Base-by-base conservation (phyloP, 305 asterid genomes). In the Fraxinus floribunda region DNA sequence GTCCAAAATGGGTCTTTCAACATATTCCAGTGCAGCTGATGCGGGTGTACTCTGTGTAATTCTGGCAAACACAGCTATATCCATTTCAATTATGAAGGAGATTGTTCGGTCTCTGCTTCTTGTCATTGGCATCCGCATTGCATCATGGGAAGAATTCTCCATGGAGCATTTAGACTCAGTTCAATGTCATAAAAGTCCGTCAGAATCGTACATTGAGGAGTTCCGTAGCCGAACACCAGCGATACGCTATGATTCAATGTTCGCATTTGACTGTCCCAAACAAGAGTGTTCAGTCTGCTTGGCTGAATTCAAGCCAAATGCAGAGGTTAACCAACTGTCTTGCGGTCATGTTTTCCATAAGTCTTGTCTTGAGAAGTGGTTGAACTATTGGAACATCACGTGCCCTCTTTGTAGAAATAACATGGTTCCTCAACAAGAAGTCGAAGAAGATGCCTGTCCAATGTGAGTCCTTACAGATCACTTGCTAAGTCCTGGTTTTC, bases 331-430 rank as follows among this genome's bases (percentile, higher is more conserved):
- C 89, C 92, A 84, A 66, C 93, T 94, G 18, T 78, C 92, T 0
- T 96, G 99, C 15, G 97, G 97, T 75, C 99, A 96, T 30, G 92
- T 94, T 38, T 96, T 96, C 92, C 99, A 96, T 82, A 89, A 85
- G 80, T 75, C 52, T 22, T 96, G 99, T 88, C 88, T 96, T 11
- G 98, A 93, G 90, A 94, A 91, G 76, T 96, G 99, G 99, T 78
- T 96, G 83, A 94, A 89, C 83, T 91, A 86, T 78, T 96, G 98
- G 98, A 90, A 91, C 86, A 86, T 88, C 41, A 96, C 98, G 0
- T 96, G 99, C 87, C 99, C 99, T 13, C 98, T 96, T 64, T 96
- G 99, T 81, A 89, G 99, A 90, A 91, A 89, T 78, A 73, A 85
- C 88, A 87, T 96, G 93, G 88, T 91, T 82, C 90, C 97, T 83